These are phyloP conservation scores for Pycnococcus provasolii DNA, from an alignment of 139 green algal species.

Conservation along the genomic window DNA sequence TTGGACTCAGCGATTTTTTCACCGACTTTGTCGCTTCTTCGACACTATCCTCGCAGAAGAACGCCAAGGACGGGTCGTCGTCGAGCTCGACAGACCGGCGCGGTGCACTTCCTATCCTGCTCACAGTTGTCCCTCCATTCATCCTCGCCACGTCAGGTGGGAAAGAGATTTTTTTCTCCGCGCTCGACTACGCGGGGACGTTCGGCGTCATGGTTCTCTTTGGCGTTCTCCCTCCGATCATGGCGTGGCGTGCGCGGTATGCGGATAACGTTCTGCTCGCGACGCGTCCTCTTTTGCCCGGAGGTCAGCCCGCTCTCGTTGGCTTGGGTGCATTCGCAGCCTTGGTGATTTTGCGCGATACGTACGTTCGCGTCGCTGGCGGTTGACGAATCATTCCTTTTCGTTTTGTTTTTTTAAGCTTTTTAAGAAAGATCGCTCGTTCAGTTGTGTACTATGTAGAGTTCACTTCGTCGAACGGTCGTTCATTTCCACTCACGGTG, in stretches of 20 bases:
- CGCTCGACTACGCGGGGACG: slow-evolving; percentile 33
- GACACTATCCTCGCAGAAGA: neutral
- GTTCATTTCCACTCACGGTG: too few species aligned
- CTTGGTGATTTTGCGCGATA: too few species aligned
- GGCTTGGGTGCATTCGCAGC: too few species aligned
- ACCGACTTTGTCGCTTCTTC: slow-evolving; percentile 33
- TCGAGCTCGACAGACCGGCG: too few species aligned
- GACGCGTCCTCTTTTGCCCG: neutral
- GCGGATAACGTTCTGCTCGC: neutral
- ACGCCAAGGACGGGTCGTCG: too few species aligned
- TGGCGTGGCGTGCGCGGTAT: slow-evolving; percentile 8
- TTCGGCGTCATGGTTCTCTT: slow-evolving; percentile 33
- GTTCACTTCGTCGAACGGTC: too few species aligned
- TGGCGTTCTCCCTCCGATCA: slow-evolving; percentile 14
- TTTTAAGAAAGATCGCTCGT: too few species aligned
- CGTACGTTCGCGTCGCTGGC: too few species aligned
- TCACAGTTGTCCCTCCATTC: slow-evolving; percentile 45
- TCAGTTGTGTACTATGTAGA: too few species aligned
- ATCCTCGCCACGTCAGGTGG: slow-evolving; percentile 30
- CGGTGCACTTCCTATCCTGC: slow-evolving; percentile 28
- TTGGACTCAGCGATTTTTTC: slow-evolving; percentile 68
- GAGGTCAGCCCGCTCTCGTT: too few species aligned
- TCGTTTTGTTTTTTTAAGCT: too few species aligned
- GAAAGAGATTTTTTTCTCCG: slow-evolving; percentile 32
- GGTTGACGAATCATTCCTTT: too few species aligned